These are phyloP conservation scores for Sclerotinia minor DNA, from an alignment of 2,329 filamentous ascomycete species.

Conservation along the genomic window DNA sequence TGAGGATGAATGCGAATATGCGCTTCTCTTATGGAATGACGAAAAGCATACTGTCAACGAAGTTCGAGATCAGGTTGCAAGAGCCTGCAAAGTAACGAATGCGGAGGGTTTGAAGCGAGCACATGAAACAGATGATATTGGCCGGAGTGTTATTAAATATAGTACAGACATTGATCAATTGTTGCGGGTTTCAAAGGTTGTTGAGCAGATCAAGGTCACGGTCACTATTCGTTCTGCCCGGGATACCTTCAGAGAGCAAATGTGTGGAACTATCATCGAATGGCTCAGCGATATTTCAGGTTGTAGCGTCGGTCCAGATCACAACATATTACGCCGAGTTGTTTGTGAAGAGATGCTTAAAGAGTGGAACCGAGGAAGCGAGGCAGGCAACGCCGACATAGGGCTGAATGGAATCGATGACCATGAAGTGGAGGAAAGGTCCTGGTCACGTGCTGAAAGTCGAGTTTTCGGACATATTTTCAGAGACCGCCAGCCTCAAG, in stretches of 20 bases:
- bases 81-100: conserved; percentile 75
- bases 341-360: conserved; percentile 91
- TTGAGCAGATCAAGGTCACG: conserved; percentile 94
- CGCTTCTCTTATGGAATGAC: conserved; percentile 92
- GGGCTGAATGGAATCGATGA: conserved; percentile 80
- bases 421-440: conserved; percentile 57
- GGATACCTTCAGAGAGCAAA: conserved; percentile 95
- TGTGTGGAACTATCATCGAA: conserved; percentile 97
- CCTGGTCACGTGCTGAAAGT: conserved; percentile 30
- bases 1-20: conserved; percentile 72
- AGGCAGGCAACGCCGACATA: conserved; percentile 74
- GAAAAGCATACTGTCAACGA: conserved; percentile 97
- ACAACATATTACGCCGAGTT: conserved; percentile 72
- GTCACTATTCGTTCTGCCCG: conserved; percentile 91
- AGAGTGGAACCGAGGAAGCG: conserved; percentile 83
- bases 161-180: conserved; percentile 70
- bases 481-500: conserved; percentile 30
- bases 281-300: conserved; percentile 94
- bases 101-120: conserved; percentile 72
- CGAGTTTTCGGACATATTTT: conserved; percentile 31
- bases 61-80: conserved; percentile 83
- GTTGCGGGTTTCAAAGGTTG: conserved; percentile 75
- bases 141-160: conserved; percentile 81
- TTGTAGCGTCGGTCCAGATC: conserved; percentile 79
- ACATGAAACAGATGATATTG: conserved; percentile 85